These are phyloP conservation scores for Aspergillus aculeatus DNA, from an alignment of 2,329 filamentous ascomycete species.

Conservation along the genomic window DNA sequence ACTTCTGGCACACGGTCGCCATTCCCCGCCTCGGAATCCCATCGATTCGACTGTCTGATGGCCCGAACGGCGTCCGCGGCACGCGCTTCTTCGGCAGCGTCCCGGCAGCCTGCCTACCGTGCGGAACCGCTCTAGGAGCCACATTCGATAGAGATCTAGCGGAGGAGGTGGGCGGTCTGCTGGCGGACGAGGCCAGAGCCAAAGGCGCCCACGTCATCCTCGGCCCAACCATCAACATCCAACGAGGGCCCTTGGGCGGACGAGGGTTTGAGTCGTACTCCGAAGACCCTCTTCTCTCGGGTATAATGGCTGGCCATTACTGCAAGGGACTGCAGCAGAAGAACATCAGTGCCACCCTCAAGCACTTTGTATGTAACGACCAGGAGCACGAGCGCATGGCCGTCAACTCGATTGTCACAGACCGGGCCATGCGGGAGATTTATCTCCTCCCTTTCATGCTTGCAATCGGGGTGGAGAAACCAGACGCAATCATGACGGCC, in stretches of 20 bases:
- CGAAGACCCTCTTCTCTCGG: constrained; percentile 74
- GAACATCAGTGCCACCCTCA: constrained; percentile 74
- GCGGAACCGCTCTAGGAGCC: constrained; percentile 72
- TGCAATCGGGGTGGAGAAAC: constrained; percentile 55
- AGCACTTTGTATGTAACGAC: constrained; percentile 57
- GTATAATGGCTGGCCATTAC: constrained; percentile 69
- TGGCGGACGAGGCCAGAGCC: constrained; percentile 69
- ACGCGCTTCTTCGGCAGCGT: constrained; percentile 66
- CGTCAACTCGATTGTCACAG: constrained; percentile 42
- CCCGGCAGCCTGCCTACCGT: constrained; percentile 73
- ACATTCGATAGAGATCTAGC: constrained; percentile 74
- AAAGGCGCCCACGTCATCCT: constrained; percentile 72
- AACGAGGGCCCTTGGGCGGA: constrained; percentile 75
- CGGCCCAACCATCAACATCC: constrained; percentile 77
- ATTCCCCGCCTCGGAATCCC: constrained; percentile 63
- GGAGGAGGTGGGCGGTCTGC: constrained; percentile 65
- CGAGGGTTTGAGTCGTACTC: constrained; percentile 84
- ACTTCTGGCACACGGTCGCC: constrained; percentile 68
- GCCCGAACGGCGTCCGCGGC: constrained; percentile 67
- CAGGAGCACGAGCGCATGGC: constrained; percentile 46
- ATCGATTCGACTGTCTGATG: constrained; percentile 65
- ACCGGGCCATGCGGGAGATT: constrained; percentile 62
- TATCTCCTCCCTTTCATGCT: constrained; percentile 65
- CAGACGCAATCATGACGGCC: constrained; percentile 58
- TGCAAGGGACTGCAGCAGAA: constrained; percentile 72